Evolutionary conservation across 805 yeast genomes (phyloP).

Genomic region (Candida michaelii): DNA sequence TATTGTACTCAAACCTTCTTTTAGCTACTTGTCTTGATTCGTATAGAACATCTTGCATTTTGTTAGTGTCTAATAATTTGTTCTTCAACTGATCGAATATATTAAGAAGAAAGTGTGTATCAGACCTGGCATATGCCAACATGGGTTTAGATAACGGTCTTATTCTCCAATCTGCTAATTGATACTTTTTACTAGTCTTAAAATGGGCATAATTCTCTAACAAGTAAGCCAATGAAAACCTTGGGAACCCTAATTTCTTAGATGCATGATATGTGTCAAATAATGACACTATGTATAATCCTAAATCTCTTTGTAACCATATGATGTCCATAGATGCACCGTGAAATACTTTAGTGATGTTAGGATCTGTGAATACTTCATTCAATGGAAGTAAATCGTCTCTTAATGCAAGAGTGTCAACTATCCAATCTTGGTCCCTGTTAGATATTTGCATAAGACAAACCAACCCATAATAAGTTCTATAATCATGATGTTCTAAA

Average conservation of each 20-base stretch:
- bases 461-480: conserved; percentile 87
- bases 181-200: conserved; percentile 90
- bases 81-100: conserved; percentile 76
- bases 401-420: conserved; percentile 80
- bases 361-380: conserved; percentile 76
- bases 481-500: conserved; percentile 91
- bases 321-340: conserved; percentile 97
- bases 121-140: conserved; percentile 87
- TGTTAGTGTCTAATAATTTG: conserved; percentile 49
- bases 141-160: conserved; percentile 79
- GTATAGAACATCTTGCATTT: conserved; percentile 58
- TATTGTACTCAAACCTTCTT: conserved; percentile 78
- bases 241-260: conserved; percentile 72
- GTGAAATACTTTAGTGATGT: conserved; percentile 83
- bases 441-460: conserved; percentile 91
- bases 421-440: conserved; percentile 76
- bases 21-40: conserved; percentile 79
- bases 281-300: conserved; percentile 81
- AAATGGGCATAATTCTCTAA: conserved; percentile 79
- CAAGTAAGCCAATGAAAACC: conserved; percentile 79
- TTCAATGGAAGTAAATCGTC: conserved; percentile 70
- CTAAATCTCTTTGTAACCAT: conserved; percentile 96
- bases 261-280: conserved; percentile 95
- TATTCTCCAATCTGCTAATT: conserved; percentile 93
- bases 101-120: conserved; percentile 85